A percentile compares a stretch with the other conserved stretches of the same genome.
Evolutionary conservation across 2,329 filamentous ascomycete species (phyloP).

Genomic region (Metarhizium sp.): DNA sequence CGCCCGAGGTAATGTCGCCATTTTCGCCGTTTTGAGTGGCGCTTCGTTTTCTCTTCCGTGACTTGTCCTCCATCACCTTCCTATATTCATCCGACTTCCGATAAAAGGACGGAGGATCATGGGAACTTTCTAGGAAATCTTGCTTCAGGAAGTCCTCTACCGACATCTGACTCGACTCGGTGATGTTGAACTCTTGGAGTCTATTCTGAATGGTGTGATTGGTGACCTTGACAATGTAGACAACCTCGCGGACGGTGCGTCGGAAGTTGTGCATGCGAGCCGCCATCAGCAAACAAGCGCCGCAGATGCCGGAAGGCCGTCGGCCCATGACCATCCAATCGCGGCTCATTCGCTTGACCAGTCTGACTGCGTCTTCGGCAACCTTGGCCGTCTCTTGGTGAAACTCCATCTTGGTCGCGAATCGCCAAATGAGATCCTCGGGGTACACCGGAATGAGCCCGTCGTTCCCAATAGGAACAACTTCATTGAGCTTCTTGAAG

Average conservation of each 20-base stretch:
- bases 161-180: constrained; percentile 73
- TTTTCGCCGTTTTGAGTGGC: constrained; percentile 16
- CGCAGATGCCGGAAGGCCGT: constrained; percentile 86
- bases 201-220: constrained; percentile 89
- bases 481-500: constrained; percentile 73
- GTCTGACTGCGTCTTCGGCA: constrained; percentile 75
- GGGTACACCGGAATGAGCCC: constrained; percentile 63
- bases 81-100: constrained; percentile 52
- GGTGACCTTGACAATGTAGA: constrained; percentile 97
- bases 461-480: constrained; percentile 59
- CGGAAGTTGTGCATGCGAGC: constrained; percentile 98
- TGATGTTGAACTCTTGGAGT: constrained; percentile 82
- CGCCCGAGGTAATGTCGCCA: constrained; percentile 4
- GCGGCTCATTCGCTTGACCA: constrained; percentile 85
- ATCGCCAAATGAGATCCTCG: constrained; percentile 85
- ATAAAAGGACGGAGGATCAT: constrained; percentile 79
- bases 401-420: constrained; percentile 88
- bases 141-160: constrained; percentile 75
- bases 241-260: constrained; percentile 83
- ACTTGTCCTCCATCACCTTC: constrained; percentile 40
- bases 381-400: constrained; percentile 72
- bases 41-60: constrained; percentile 34
- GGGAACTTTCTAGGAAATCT: constrained; percentile 61
- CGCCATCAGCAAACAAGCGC: constrained; percentile 87
- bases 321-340: constrained; percentile 98